phyloP scores from a whole-genome alignment of 2,329 filamentous ascomycete genomes.

The Paracamarosporium sp. region DNA sequence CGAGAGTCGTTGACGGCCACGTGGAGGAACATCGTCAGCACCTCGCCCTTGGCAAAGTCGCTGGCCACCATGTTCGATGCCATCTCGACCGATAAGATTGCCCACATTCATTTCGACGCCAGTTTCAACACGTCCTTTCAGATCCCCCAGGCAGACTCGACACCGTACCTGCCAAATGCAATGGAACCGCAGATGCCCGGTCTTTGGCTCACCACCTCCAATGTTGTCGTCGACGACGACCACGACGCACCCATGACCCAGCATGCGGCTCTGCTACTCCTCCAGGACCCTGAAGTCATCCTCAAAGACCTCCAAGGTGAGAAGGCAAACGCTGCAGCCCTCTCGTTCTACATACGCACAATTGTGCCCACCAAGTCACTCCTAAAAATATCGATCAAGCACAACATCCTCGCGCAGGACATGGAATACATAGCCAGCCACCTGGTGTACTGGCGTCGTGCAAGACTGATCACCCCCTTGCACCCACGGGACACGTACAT shows the following conservation, averaged over 20 bases:
- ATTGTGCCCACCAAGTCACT: constrained; percentile 68
- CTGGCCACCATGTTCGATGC: constrained; percentile 83
- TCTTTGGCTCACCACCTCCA: constrained; percentile 86
- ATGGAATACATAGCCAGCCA: constrained; percentile 89
- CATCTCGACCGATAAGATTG: constrained; percentile 84
- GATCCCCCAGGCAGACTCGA: constrained; percentile 68
- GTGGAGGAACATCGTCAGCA: constrained; percentile 74
- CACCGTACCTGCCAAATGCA: constrained; percentile 74
- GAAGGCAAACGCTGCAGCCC: constrained; percentile 75
- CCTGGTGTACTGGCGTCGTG: constrained; percentile 94
- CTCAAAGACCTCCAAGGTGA: constrained; percentile 73
- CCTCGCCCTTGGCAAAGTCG: constrained; percentile 80
- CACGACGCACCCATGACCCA: constrained; percentile 73
- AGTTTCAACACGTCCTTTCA: constrained; percentile 67
- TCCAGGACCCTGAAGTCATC: constrained; percentile 82
- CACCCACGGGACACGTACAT: constrained; percentile 91
- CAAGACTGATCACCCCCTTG: constrained; percentile 87
- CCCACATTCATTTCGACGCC: constrained; percentile 77
- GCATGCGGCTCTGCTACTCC: constrained; percentile 84
- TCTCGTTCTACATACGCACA: constrained; percentile 74
- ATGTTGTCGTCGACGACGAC: constrained; percentile 74
- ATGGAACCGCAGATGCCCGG: constrained; percentile 74
- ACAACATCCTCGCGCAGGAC: constrained; percentile 77
- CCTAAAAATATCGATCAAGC: constrained; percentile 74
- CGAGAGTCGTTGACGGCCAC: constrained; percentile 67